Percentiles rank a stretch among this genome's conserved stretches.
phyloP scores from a whole-genome alignment of 345 rosid genomes.

The Hevea brasiliensis region DNA sequence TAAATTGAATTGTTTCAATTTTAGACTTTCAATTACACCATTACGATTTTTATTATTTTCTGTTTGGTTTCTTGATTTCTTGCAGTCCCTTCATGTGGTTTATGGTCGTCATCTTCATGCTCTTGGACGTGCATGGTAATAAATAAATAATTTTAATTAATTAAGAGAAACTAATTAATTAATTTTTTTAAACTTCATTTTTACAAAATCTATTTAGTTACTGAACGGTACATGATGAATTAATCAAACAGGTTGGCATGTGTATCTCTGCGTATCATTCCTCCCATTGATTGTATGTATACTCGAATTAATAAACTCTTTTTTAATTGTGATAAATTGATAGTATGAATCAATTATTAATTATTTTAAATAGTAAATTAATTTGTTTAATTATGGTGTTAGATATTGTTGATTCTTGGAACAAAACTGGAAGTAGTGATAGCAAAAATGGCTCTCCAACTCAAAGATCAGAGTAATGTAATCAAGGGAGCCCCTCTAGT shows the following conservation, averaged over 20 bases:
- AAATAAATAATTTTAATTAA: not conserved
- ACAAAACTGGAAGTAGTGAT: constrained; percentile 58
- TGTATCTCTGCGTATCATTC: constrained; percentile 27
- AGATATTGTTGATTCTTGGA: constrained; percentile 55
- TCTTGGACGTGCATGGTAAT: constrained; percentile 34
- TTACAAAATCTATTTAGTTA: too few species aligned
- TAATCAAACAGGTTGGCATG: constrained; percentile 29
- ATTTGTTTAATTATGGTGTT: too few species aligned
- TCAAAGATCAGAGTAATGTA: constrained; percentile 33
- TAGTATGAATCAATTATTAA: not conserved
- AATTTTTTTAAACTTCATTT: too few species aligned
- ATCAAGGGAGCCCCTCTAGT: constrained; percentile 46
- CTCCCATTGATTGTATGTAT: constrained; percentile 20
- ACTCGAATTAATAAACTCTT: not conserved
- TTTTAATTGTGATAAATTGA: not conserved
- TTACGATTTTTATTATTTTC: too few species aligned
- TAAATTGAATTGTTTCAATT: too few species aligned
- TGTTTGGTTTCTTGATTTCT: not conserved
- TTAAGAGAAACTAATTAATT: not conserved
- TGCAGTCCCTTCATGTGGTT: constrained; percentile 40
- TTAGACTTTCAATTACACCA: too few species aligned
- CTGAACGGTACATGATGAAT: not conserved
- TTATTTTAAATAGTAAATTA: too few species aligned
- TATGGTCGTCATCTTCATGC: constrained; percentile 33
- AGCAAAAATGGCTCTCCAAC: constrained; percentile 49